Percentiles rank a stretch among this genome's conserved stretches.
Conservation (phyloP, 305 asterid species). For the Solanum hybrid region DNA sequence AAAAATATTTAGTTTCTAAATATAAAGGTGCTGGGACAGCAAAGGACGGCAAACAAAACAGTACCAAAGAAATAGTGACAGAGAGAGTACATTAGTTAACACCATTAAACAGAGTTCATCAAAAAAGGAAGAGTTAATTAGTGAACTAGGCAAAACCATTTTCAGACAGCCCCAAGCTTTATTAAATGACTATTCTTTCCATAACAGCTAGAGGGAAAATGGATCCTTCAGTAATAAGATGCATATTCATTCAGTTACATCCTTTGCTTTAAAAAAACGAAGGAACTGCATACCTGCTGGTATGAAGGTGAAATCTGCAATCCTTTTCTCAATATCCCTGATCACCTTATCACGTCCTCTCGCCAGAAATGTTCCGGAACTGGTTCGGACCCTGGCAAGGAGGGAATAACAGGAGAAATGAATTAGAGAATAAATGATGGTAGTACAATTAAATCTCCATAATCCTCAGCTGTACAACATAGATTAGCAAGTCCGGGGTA, state of each 20-base stretch:
- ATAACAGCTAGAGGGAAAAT: neutral
- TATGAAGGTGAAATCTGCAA: constrained; percentile 91
- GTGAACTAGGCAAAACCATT: neutral
- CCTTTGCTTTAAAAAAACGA: neutral
- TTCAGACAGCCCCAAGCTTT: neutral
- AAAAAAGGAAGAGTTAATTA: neutral
- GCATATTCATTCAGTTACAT: neutral
- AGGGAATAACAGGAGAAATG: neutral
- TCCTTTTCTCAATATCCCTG: constrained; percentile 72
- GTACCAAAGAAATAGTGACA: neutral
- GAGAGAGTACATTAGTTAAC: neutral
- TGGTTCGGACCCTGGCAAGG: constrained; percentile 73
- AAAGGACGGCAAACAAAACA: neutral
- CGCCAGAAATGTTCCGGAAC: constrained; percentile 88
- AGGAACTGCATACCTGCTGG: constrained; percentile 55
- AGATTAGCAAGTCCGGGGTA: neutral
- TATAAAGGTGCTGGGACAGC: neutral
- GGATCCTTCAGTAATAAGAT: neutral
- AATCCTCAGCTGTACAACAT: neutral
- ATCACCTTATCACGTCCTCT: constrained; percentile 81
- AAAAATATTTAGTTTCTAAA: neutral
- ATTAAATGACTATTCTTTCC: neutral
- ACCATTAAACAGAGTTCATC: neutral
- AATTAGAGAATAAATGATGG: neutral
- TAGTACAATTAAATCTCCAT: neutral